Conservation (phyloP, 2,329 filamentous ascomycete species). For the Ophiocordyceps polyrhachis-furcata region DNA sequence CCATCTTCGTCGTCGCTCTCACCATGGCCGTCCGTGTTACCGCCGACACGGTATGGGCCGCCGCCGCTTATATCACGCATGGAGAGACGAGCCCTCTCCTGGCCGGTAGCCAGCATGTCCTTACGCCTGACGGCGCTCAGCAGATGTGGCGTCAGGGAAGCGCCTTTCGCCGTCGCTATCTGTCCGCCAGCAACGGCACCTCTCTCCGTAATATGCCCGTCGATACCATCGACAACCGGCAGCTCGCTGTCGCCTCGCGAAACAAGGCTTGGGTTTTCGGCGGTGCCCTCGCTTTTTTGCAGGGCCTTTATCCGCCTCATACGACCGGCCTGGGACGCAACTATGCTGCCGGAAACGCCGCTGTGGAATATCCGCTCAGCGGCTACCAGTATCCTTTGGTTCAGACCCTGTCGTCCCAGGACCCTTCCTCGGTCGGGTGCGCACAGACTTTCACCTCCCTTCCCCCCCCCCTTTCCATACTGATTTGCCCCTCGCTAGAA, state of each 20-base stretch:
- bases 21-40: conserved; percentile 8
- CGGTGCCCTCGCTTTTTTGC: conserved; percentile 60
- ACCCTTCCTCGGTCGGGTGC: conserved; percentile 27
- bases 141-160: conserved; percentile 30
- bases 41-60: conserved; percentile 25
- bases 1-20: conserved; percentile 3
- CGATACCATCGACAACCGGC: conserved; percentile 27
- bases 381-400: conserved; percentile 71
- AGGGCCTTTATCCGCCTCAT: conserved; percentile 64
- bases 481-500: conserved; percentile 7
- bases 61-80: conserved; percentile 28
- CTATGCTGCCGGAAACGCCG: conserved; percentile 17
- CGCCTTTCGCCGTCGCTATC: conserved; percentile 29
- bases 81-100: conserved; percentile 32
- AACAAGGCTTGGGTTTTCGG: conserved; percentile 34
- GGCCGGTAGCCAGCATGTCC: conserved; percentile 10
- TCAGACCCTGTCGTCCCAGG: conserved; percentile 26
- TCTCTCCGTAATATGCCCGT: conserved; percentile 21
- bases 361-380: conserved; percentile 44
- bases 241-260: conserved; percentile 23
- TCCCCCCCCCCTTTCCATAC: neutral
- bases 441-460: conserved; percentile 4
- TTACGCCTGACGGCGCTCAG: conserved; percentile 35
- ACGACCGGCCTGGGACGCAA: conserved; percentile 28
- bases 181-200: conserved; percentile 11